phyloP scores from a whole-genome alignment of 2,329 filamentous ascomycete species.

The Ophiostoma himal-ulmi region DNA sequence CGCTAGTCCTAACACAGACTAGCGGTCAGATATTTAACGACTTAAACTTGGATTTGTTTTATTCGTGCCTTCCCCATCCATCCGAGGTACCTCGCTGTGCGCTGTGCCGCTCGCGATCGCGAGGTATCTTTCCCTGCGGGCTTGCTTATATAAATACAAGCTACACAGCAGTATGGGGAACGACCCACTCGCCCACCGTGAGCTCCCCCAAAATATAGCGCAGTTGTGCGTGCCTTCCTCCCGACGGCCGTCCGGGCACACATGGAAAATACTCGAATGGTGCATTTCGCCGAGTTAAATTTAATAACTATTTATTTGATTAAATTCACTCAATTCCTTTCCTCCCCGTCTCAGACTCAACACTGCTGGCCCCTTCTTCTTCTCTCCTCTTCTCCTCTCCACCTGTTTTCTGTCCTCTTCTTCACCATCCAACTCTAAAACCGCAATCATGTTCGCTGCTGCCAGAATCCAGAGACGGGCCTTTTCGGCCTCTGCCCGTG shows the following conservation, averaged over 20 bases:
- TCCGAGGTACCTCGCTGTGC: neutral
- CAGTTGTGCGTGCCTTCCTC: conserved; percentile 13
- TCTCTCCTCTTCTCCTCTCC: conserved; percentile 11
- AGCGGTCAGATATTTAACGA: neutral
- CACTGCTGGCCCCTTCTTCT: conserved; percentile 18
- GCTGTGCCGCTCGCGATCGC: neutral
- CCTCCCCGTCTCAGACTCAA: conserved; percentile 14
- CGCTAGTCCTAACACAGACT: conserved; percentile 14
- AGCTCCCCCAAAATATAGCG: conserved; percentile 17
- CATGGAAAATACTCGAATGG: conserved; percentile 2
- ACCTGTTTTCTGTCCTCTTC: conserved; percentile 15
- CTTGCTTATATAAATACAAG: neutral
- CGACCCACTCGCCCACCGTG: neutral
- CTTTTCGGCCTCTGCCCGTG: conserved; percentile 72
- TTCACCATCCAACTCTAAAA: conserved; percentile 17
- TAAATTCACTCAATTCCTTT: neutral
- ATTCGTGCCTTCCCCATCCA: neutral
- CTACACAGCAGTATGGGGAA: neutral
- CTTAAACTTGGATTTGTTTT: neutral
- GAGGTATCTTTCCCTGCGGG: neutral
- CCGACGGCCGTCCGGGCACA: conserved; percentile 3
- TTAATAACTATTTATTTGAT: conserved; percentile 11
- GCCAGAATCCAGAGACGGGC: conserved; percentile 67
- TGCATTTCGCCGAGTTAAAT: neutral
- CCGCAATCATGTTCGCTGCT: conserved; percentile 67